phyloP scores from a whole-genome alignment of 345 rosid species.

The Kernera saxatilis region DNA sequence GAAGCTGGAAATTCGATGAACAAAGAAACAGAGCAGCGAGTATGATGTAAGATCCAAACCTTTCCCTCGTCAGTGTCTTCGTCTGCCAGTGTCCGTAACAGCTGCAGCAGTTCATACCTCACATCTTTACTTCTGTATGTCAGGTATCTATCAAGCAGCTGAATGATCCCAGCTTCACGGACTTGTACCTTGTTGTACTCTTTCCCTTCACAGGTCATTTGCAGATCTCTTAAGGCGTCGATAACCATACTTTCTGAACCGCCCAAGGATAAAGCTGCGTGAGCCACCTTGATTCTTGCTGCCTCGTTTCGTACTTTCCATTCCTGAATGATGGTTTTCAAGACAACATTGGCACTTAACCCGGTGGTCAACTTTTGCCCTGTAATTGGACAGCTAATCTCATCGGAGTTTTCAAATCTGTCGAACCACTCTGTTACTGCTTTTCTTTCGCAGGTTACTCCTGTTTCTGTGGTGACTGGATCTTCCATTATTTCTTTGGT shows the following conservation, averaged over 20 bases:
- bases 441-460: constrained; percentile 68
- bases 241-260: constrained; percentile 62
- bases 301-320: constrained; percentile 79
- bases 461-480: constrained; percentile 76
- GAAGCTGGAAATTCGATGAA: neutral
- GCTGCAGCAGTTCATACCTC: constrained; percentile 52
- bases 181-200: constrained; percentile 45
- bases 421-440: constrained; percentile 66
- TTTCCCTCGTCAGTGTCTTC: constrained; percentile 47
- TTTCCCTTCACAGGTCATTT: constrained; percentile 51
- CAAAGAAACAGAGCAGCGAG: neutral
- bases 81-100: constrained; percentile 45
- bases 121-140: constrained; percentile 47
- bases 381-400: constrained; percentile 57
- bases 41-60: constrained; percentile 42
- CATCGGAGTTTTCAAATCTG: constrained; percentile 33
- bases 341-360: constrained; percentile 47
- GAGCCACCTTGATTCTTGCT: constrained; percentile 61
- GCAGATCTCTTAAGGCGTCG: constrained; percentile 66
- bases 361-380: constrained; percentile 37
- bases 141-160: constrained; percentile 47
- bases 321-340: constrained; percentile 68
- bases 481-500: constrained; percentile 80
- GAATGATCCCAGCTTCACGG: constrained; percentile 51
- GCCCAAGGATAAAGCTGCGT: constrained; percentile 62